These are phyloP conservation scores for Yamadazyma diospyri DNA, from an alignment of 1,139 yeast species.

Conservation along the genomic window DNA sequence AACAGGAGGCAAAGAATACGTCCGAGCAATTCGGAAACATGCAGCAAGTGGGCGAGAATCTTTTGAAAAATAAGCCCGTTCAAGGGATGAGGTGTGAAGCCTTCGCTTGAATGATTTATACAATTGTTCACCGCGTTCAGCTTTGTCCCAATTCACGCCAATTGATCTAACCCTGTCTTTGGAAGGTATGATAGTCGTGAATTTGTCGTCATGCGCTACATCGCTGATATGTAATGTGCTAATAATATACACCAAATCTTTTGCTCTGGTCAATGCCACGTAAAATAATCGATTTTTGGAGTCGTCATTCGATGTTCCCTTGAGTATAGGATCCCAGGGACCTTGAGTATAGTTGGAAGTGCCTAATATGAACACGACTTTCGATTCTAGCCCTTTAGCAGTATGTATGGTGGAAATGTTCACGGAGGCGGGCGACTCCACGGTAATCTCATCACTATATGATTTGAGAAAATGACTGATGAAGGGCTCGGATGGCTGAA, in stretches of 20 bases:
- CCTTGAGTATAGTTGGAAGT: slow-evolving; percentile 16
- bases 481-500: slow-evolving; percentile 20
- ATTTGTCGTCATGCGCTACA: slow-evolving; percentile 10
- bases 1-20: too few species aligned
- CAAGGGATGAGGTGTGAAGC: too few species aligned
- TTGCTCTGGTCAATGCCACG: slow-evolving; percentile 67
- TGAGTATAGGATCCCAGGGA: slow-evolving; percentile 18
- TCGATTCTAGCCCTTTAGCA: slow-evolving; percentile 71
- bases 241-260: slow-evolving; percentile 43
- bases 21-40: too few species aligned
- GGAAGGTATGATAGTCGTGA: slow-evolving; percentile 16
- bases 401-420: slow-evolving; percentile 66
- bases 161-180: not conserved
- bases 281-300: slow-evolving; percentile 42
- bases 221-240: slow-evolving; percentile 11
- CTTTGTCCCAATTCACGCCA: slow-evolving; percentile 5
- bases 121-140: slow-evolving; percentile 1
- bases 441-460: slow-evolving; percentile 42
- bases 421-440: slow-evolving; percentile 26
- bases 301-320: slow-evolving; percentile 7
- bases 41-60: too few species aligned
- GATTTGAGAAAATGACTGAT: slow-evolving; percentile 40
- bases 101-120: slow-evolving; percentile 2
- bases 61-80: too few species aligned
- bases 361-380: slow-evolving; percentile 58